A percentile compares a stretch with the other conserved stretches of the same genome.
Evolutionary conservation across 495 filamentous ascomycete genomes (phyloP).

Genomic region (Daldinia loculata): DNA sequence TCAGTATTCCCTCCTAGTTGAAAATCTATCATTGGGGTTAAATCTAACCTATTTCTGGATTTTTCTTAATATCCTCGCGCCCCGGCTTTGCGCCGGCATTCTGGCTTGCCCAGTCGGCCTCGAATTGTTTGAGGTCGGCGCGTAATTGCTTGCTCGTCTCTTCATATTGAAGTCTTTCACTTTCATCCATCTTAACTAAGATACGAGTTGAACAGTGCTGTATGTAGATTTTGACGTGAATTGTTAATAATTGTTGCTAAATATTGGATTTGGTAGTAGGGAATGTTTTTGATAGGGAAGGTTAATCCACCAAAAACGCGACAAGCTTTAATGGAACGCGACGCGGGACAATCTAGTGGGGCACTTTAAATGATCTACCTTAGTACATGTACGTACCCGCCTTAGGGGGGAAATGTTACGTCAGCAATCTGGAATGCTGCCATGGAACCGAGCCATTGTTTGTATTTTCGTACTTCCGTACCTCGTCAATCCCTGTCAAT

Average conservation of each 20-base stretch:
- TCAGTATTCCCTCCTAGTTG: constrained; percentile 4
- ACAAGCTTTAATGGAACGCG: constrained; percentile 27
- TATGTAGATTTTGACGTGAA: neutral
- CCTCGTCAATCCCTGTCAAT: neutral
- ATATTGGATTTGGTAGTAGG: neutral
- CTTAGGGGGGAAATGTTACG: neutral
- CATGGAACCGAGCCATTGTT: neutral
- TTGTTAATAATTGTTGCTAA: neutral
- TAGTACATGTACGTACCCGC: neutral
- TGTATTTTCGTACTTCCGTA: neutral
- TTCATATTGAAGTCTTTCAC: constrained; percentile 50
- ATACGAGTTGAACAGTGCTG: neutral
- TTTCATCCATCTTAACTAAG: constrained; percentile 53
- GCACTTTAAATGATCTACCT: neutral
- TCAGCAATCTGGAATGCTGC: neutral
- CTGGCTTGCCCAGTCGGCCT: constrained; percentile 73
- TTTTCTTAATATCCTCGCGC: constrained; percentile 86
- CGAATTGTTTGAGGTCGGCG: constrained; percentile 85
- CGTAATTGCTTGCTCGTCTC: constrained; percentile 63
- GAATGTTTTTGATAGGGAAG: constrained; percentile 3
- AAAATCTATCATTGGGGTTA: neutral
- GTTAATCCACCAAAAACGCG: constrained; percentile 9
- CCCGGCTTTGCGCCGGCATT: constrained; percentile 80
- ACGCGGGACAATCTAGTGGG: constrained; percentile 22
- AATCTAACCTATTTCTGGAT: constrained; percentile 77